Evolutionary conservation across 1,139 yeast genomes (phyloP).

Genomic region (Geotrichum citri-aurantii): DNA sequence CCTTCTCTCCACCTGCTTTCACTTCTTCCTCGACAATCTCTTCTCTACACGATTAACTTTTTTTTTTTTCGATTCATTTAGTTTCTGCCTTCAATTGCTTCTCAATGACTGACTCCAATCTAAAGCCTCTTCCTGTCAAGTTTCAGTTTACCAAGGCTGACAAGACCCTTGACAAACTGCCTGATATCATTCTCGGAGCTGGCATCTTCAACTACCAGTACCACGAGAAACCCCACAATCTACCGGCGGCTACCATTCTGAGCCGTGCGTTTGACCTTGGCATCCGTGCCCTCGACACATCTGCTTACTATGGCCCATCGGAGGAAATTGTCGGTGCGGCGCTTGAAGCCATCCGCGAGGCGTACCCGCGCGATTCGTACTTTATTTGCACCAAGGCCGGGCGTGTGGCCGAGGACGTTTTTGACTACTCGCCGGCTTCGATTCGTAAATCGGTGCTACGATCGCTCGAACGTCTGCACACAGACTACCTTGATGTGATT

Average conservation of each 20-base stretch:
- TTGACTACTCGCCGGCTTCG: conserved; percentile 62
- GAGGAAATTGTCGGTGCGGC: conserved; percentile 71
- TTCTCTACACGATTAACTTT: not conserved
- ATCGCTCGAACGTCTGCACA: conserved; percentile 58
- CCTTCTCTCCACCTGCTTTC: not conserved
- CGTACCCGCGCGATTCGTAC: conserved; percentile 56
- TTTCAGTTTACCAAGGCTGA: conserved; percentile 9
- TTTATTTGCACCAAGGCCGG: conserved; percentile 86
- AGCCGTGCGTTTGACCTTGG: conserved; percentile 60
- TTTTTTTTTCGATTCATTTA: not conserved
- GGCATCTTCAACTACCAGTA: conserved; percentile 81
- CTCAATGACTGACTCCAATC: not conserved
- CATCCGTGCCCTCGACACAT: conserved; percentile 75
- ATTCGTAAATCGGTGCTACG: conserved; percentile 60
- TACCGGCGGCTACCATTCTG: conserved; percentile 56
- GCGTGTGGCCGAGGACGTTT: conserved; percentile 57
- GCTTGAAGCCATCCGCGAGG: conserved; percentile 40
- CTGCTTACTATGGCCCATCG: conserved; percentile 91
- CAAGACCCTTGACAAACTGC: conserved; percentile 32
- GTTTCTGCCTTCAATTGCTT: not conserved
- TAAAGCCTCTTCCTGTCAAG: conserved; percentile 16
- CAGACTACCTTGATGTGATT: conserved; percentile 68
- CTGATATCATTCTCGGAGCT: conserved; percentile 73
- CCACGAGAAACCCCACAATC: conserved; percentile 53
- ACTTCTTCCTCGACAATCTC: not conserved